Evolutionary conservation across 148 eudicot species (phyloP).

Genomic region (Vaccinium darrowii): DNA sequence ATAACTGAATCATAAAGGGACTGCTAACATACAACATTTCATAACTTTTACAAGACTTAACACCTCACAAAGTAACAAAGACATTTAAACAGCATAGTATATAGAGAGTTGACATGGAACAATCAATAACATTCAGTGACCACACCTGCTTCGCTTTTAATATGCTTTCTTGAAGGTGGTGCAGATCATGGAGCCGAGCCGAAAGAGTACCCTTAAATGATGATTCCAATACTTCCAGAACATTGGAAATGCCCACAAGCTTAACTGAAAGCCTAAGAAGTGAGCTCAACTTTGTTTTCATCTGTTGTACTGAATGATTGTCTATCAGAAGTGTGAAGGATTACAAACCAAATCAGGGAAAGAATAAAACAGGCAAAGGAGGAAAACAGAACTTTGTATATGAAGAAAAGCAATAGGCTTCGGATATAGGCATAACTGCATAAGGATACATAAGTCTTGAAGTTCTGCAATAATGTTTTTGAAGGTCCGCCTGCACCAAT

Average conservation of each 20-base stretch:
- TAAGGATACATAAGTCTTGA: conserved; percentile 76
- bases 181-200: conserved; percentile 81
- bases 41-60: not conserved
- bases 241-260: conserved; percentile 65
- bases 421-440: not conserved
- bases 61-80: not conserved
- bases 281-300: conserved; percentile 46
- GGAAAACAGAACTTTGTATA: not conserved
- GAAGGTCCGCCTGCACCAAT: conserved; percentile 94
- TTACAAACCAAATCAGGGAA: conserved; percentile 1
- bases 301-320: conserved; percentile 42
- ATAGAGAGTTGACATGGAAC: not conserved
- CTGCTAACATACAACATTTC: not conserved
- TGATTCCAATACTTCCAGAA: conserved; percentile 81
- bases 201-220: conserved; percentile 78
- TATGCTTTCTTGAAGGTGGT: conserved; percentile 76
- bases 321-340: conserved; percentile 62
- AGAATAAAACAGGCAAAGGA: not conserved
- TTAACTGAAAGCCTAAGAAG: conserved; percentile 58
- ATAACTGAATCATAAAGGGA: not conserved
- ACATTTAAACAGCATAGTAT: not conserved
- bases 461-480: conserved; percentile 51
- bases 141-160: conserved; percentile 89
- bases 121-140: not conserved
- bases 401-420: not conserved